These are phyloP conservation scores for Rhizophagus sp. DNA, from an alignment of 192 early-diverging fungal species.

Conservation along the genomic window DNA sequence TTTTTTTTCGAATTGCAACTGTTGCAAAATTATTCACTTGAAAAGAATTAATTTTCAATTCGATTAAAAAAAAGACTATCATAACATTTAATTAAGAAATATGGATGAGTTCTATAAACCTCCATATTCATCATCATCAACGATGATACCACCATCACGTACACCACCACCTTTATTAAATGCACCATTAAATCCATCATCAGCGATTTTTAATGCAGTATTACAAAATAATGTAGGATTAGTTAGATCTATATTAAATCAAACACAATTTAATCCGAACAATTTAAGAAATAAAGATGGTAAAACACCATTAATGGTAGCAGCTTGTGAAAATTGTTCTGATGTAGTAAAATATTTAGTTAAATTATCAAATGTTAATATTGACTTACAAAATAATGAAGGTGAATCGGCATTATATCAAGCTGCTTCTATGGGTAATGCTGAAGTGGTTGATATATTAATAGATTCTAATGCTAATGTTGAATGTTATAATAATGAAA, in stretches of 20 bases:
- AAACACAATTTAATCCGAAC: conserved; percentile 36
- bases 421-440: conserved; percentile 38
- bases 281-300: conserved; percentile 40
- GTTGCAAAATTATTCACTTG: no score
- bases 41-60: no score
- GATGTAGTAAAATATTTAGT: conserved; percentile 36
- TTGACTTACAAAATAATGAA: conserved; percentile 44
- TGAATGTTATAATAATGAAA: conserved; percentile 41
- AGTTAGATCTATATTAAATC: conserved; percentile 38
- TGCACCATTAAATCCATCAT: conserved; percentile 27
- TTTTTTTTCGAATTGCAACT: no score
- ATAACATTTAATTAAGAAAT: neutral
- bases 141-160: conserved; percentile 29
- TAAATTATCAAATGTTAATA: conserved; percentile 23
- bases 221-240: conserved; percentile 41
- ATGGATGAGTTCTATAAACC: conserved; percentile 20
- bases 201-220: conserved; percentile 42
- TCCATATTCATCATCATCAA: conserved; percentile 28
- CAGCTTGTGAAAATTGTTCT: conserved; percentile 42
- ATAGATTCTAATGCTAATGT: conserved; percentile 38
- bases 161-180: conserved; percentile 7
- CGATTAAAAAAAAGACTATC: no score
- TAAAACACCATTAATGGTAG: conserved; percentile 47
- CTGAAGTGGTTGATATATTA: conserved; percentile 42
- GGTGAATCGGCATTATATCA: conserved; percentile 48